A percentile compares a stretch with the other conserved stretches of the same genome.
Conservation (phyloP, 768 basidiomycete species). For the Mycena capillaripes region DNA sequence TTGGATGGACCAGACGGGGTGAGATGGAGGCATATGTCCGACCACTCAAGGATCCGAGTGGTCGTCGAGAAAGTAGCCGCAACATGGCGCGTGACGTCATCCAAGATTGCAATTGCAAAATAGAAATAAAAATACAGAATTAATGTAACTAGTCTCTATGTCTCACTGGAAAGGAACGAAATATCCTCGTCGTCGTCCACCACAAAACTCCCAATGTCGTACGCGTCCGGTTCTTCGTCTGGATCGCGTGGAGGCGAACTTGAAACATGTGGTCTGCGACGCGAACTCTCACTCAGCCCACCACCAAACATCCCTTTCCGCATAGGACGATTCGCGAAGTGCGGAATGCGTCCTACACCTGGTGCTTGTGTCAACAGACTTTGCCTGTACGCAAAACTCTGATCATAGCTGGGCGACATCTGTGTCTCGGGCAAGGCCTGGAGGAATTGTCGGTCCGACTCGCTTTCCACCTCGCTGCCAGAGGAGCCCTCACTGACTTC, state of each 20-base stretch:
- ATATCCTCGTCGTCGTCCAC: constrained; percentile 85
- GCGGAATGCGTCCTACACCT: constrained; percentile 56
- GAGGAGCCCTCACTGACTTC: constrained; percentile 78
- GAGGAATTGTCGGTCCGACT: constrained; percentile 78
- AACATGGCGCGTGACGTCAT: constrained; percentile 16
- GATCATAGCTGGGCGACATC: constrained; percentile 79
- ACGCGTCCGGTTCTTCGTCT: constrained; percentile 71
- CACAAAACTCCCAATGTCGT: constrained; percentile 83
- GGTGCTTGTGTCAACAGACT: constrained; percentile 82
- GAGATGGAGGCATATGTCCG: constrained; percentile 23
- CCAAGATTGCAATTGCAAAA: not conserved
- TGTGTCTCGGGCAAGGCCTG: constrained; percentile 77
- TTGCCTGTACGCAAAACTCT: constrained; percentile 75
- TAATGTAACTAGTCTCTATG: constrained; percentile 1
- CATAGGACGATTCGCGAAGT: constrained; percentile 67
- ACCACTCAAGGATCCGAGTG: too few relatives aligned
- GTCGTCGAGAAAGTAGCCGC: not conserved
- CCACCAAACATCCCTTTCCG: constrained; percentile 61
- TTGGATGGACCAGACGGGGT: not conserved
- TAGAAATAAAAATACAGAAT: constrained; percentile 8
- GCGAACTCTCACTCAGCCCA: constrained; percentile 45
- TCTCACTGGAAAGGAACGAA: constrained; percentile 47
- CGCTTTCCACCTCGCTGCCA: constrained; percentile 69
- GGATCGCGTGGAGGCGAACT: constrained; percentile 73
- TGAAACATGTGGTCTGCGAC: constrained; percentile 51